Base-by-base conservation (phyloP, 2,329 filamentous ascomycete species). In the Cytospora schulzeri region DNA sequence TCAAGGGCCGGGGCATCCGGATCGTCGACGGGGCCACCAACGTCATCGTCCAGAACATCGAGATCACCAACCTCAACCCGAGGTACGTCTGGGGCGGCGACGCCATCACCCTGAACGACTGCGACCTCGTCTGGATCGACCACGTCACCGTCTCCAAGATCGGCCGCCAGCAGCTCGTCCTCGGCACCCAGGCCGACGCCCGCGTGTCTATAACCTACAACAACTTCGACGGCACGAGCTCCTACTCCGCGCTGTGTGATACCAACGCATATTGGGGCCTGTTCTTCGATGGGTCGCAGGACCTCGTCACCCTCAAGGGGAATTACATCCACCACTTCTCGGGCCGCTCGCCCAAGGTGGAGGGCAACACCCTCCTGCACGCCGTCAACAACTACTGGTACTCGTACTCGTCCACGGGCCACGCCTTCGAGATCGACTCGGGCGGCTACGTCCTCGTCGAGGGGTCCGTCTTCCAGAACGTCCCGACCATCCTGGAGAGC, bases 331-430 rank as follows among this genome's bases (percentile, higher is more conserved):
- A 86, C 79, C 78, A 85, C 74, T 82, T 81, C 57, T 81, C 79
- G 15, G 85, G 85, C 63, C 84, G 85, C 60, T 76, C 77, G 15
- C 85, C 85, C 69, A 87, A 87, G 77, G 77, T 88, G 19, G 79
- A 78, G 26, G 83, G 83, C 72, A 85, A 85, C 62, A 79, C 86
- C 53, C 76, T 79, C 22, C 74, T 88, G 60, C 85, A 88, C 74
- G 83, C 82, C 51, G 83, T 86, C 72, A 87, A 87, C 81, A 88
- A 87, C 79, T 86, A 83, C 80, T 87, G 79, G 77, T 63, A 63
- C 48, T 45, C 41, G 22, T 79, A 84, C 71, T 77, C 80, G 70
- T 83, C 81, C 73, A 72, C 75, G 24, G 81, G 81, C 57, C 85
- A 88, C 74, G 82, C 84, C n/a, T 87, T 88, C 72, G 85, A 86